Conservation (phyloP, 495 filamentous ascomycete species). For the Penicillium herquei region DNA sequence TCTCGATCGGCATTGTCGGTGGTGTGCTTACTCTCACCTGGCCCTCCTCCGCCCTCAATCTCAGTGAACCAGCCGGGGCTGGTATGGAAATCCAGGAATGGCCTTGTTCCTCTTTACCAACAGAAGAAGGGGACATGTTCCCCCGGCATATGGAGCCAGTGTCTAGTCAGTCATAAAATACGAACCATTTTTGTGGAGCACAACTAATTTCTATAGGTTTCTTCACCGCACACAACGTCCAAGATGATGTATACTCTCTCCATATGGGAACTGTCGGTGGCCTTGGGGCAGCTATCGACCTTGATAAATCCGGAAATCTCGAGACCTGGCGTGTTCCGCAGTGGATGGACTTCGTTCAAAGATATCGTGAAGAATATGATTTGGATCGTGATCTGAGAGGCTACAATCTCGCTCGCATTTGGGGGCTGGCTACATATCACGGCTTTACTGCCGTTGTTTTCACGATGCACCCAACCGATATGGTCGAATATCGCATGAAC, state of each 20-base stretch:
- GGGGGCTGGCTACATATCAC: constrained; percentile 48
- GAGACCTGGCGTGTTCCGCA: constrained; percentile 8
- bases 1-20: constrained; percentile 23
- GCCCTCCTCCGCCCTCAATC: constrained; percentile 16
- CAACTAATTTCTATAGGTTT: constrained; percentile 29
- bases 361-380: constrained; percentile 42
- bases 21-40: constrained; percentile 26
- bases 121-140: constrained; percentile 4
- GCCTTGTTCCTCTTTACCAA: constrained; percentile 14
- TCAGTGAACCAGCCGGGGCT: neutral
- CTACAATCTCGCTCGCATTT: constrained; percentile 40
- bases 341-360: constrained; percentile 35
- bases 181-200: neutral
- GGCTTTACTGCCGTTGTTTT: constrained; percentile 41
- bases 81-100: constrained; percentile 16
- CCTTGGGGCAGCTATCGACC: constrained; percentile 9
- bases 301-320: constrained; percentile 6
- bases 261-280: constrained; percentile 35
- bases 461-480: constrained; percentile 51
- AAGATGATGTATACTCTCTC: constrained; percentile 15
- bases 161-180: constrained; percentile 22
- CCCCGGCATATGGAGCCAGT: constrained; percentile 30
- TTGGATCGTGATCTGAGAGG: constrained; percentile 45
- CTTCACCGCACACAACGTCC: constrained; percentile 15
- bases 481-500: constrained; percentile 48